Base-by-base conservation (phyloP, 345 rosid species). In the Excoecaria agallocha region DNA sequence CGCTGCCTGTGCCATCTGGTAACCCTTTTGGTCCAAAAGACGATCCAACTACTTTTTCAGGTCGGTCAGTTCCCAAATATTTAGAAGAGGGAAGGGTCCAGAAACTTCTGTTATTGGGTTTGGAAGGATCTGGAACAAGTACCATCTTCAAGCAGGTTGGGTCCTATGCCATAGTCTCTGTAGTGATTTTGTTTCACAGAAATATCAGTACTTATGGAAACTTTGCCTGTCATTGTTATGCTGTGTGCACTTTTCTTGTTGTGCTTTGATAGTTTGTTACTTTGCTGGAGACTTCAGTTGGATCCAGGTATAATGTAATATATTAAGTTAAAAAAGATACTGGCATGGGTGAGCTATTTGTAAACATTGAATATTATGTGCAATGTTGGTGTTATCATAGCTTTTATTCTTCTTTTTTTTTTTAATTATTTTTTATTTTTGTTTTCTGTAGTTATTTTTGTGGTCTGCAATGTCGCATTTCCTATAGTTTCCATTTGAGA, bases 131-230 rank as follows among this genome's bases (percentile, higher is more conserved):
- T 63, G 88, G 90, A 78, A 88, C 90, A 39, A 85, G 90, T 76
- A 88, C 90, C 45, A 80, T 88, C 52, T 88, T 86, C 76, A 88
- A 88, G 85, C 92, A 88, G 89, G 92, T 86, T 67, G 67, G 20
- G 19, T 20, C 38, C 41, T 59, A 19, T 56, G 24, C 11, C 51
- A 52, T 46, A 1, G 12, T 20, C 55, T 39, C 4, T 71, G 60
- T 43, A 35, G 48, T 49, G 12, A 30, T 58, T 74, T 66, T 38
- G n/a, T 67, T 66, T 52, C 55, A 15, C 43, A 22, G 16, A 22
- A 30, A 15, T 25, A 17, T 61, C 30, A 35, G 22, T 8, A 48
- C 19, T 46, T 12, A 63, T 49, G 52, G 8, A 17, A 35, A 59
- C 12, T 35, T 60, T 30, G 43, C 12, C 6, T 71, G 66, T 12